These are phyloP conservation scores for Komagataella pastoris DNA, from an alignment of 805 yeast genomes.

Conservation along the genomic window DNA sequence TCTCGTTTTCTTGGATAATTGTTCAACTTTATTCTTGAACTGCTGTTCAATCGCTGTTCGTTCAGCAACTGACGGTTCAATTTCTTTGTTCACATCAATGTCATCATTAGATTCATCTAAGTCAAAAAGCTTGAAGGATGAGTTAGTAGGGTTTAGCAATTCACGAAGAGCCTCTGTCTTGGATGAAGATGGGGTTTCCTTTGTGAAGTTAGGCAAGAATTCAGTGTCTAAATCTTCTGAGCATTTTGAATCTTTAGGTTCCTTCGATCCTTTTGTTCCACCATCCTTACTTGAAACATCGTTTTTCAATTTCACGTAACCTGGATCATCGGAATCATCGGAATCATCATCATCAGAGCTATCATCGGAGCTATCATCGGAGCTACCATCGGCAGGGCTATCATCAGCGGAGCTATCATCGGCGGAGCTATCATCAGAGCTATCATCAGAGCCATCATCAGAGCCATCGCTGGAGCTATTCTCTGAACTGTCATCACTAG, in stretches of 20 bases:
- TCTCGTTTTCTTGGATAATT: constrained; percentile 15
- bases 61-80: neutral
- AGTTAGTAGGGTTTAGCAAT: constrained; percentile 34
- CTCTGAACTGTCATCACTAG: neutral
- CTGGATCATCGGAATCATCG: neutral
- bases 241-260: neutral
- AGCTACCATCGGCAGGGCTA: constrained; percentile 30
- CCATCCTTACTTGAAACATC: neutral
- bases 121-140: constrained; percentile 27
- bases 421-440: constrained; percentile 30
- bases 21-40: neutral
- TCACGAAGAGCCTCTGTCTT: constrained; percentile 51
- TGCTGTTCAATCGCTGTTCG: neutral
- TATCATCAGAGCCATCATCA: constrained; percentile 4
- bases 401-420: constrained; percentile 21
- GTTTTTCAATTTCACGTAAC: too few species aligned
- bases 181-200: neutral
- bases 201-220: neutral
- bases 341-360: constrained; percentile 30
- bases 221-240: neutral
- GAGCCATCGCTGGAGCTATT: constrained; percentile 18
- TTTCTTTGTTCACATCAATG: constrained; percentile 1
- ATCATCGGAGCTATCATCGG: constrained; percentile 4
- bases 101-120: constrained; percentile 38
- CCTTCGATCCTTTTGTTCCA: neutral